Base-by-base conservation (phyloP, 2,329 filamentous ascomycete species). In the Paramyrothecium roridum region DNA sequence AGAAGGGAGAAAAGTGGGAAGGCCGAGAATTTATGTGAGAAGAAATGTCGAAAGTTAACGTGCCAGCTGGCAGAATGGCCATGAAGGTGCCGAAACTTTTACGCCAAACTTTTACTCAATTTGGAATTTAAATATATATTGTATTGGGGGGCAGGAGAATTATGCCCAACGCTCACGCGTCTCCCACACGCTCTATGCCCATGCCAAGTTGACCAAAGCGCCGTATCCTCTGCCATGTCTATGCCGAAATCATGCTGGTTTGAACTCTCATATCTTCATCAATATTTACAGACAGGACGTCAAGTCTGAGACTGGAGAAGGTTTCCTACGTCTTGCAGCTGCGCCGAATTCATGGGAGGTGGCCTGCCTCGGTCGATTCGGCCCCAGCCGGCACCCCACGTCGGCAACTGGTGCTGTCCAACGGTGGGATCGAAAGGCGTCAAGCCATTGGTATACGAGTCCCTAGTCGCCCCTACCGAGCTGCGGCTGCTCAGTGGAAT, bases 401-500 rank as follows among this genome's bases (percentile, higher is more conserved):
- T 56, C 19, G 65, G 64, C 45, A 59, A 22, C 22, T 59, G 57
- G 43, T 54, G 56, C 48, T 58, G 6, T 16, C 37, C 37, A 16
- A 19, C 37, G 7, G n/a, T 43, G 12, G 13, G 37, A 13, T 43
- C 37, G 37, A 43, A 43, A 6, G 37, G 37, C 16, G 37, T 19
- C 13, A 43, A 16, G 13, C 37, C 37, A 13, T 43, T 43, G 4
- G 37, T 6, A 13, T 43, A 43, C 13, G 37, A 43, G 37, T 43
- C 37, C 37, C 37, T 16, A 19, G 4, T 30, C 26, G 20, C 53
- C 17, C 56, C 67, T 37, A 54, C 64, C 48, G 65, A 68, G 59
- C 65, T 67, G 48, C 67, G 64, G 43, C 60, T 65, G 51, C 68
- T 63, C 26, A 73, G 53, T 2, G 70, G 68, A 34, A 73, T 70